Conservation (phyloP, 2,329 filamentous ascomycete species). For the Cryphonectria japonica region DNA sequence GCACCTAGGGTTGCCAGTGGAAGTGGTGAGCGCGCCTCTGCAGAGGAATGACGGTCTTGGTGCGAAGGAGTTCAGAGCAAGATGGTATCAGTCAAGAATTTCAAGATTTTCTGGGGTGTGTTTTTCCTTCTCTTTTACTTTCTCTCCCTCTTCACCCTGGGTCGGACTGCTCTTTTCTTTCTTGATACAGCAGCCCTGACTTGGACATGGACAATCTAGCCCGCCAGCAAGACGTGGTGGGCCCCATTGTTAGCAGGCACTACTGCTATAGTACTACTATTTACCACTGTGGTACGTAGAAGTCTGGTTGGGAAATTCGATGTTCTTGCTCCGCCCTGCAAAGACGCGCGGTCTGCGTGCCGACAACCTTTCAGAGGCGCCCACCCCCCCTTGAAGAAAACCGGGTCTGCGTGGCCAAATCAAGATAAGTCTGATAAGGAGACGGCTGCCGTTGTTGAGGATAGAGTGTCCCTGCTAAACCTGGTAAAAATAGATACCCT, state of each 20-base stretch:
- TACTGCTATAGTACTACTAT: too few relatives aligned
- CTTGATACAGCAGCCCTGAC: background rate
- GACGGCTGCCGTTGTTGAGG: background rate
- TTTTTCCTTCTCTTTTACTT: too few relatives aligned
- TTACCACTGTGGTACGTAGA: background rate
- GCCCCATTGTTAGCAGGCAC: background rate
- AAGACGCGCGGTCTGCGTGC: background rate
- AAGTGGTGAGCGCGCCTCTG: background rate
- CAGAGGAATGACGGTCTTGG: too few relatives aligned
- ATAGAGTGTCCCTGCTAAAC: too few relatives aligned
- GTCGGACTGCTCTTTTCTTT: background rate
- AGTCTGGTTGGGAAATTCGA: background rate
- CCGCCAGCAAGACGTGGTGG: background rate
- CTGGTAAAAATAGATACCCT: background rate
- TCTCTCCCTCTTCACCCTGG: background rate
- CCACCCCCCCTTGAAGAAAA: background rate
- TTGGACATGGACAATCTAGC: background rate
- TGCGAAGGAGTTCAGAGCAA: background rate
- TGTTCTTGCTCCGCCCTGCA: background rate
- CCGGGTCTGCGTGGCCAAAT: background rate
- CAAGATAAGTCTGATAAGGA: slow-evolving; percentile 2
- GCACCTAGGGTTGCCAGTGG: too few relatives aligned
- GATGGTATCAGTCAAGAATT: background rate
- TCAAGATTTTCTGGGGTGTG: background rate
- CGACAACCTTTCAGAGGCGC: background rate